Conservation (phyloP, 2,329 filamentous ascomycete genomes). For the Mycosphaerella sp. region DNA sequence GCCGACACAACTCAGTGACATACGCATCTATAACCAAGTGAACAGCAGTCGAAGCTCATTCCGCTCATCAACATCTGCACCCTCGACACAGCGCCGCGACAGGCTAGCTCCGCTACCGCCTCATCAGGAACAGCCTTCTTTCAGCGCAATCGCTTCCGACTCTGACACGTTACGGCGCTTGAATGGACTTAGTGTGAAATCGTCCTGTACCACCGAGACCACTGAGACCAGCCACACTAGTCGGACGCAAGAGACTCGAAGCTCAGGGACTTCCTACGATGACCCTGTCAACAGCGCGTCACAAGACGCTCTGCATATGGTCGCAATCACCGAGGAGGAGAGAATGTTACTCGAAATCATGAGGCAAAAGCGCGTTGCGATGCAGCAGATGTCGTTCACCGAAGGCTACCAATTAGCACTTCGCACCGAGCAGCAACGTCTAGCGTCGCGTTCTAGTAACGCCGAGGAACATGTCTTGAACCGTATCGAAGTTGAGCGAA, state of each 20-base stretch:
- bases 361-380: slow-evolving; percentile 44
- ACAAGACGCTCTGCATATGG: slow-evolving; percentile 26
- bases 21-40: slow-evolving; percentile 4
- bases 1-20: slow-evolving; percentile 7
- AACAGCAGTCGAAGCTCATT: slow-evolving; percentile 10
- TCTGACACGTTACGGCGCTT: slow-evolving; percentile 13
- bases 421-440: slow-evolving; percentile 30
- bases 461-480: slow-evolving; percentile 24
- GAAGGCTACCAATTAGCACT: slow-evolving; percentile 35
- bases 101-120: slow-evolving; percentile 1
- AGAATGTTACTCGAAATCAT: slow-evolving; percentile 46
- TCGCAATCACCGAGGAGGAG: slow-evolving; percentile 47
- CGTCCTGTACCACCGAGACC: slow-evolving; percentile 4
- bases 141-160: slow-evolving; percentile 2
- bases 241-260: slow-evolving; percentile 7
- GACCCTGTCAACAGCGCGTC: slow-evolving; percentile 1
- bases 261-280: slow-evolving; percentile 6
- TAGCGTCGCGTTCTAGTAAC: slow-evolving; percentile 19
- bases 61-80: slow-evolving; percentile 11
- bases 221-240: slow-evolving; percentile 6
- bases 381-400: slow-evolving; percentile 38
- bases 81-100: slow-evolving; percentile 5
- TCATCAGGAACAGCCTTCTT: background rate
- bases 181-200: slow-evolving; percentile 16
- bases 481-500: slow-evolving; percentile 20